Percentiles rank a stretch among this genome's conserved stretches.
Evolutionary conservation across 805 yeast genomes (phyloP).

Genomic region (Kodamaea neixiangensis): DNA sequence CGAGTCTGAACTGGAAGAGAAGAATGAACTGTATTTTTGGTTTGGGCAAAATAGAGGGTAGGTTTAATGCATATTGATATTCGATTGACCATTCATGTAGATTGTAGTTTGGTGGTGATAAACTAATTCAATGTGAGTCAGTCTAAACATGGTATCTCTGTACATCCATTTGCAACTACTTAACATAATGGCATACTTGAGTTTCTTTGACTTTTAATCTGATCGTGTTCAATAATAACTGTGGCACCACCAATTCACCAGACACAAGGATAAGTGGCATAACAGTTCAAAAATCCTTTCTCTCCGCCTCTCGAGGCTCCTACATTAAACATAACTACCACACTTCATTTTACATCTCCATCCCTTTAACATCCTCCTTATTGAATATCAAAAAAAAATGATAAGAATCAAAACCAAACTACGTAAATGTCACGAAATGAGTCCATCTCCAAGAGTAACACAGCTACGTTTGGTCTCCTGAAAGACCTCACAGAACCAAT

Average conservation of each 20-base stretch:
- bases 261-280: no score
- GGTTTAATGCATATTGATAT: background rate
- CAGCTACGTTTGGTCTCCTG: slow-evolving; percentile 41
- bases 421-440: slow-evolving; percentile 4
- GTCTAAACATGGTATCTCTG: no score
- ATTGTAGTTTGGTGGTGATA: no score
- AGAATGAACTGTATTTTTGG: slow-evolving; percentile 32
- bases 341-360: background rate
- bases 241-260: no score
- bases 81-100: no score
- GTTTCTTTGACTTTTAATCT: no score
- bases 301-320: background rate
- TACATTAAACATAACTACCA: background rate
- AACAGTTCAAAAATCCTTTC: no score
- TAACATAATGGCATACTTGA: no score
- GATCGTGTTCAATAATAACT: no score
- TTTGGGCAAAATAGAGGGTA: slow-evolving; percentile 36
- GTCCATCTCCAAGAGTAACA: slow-evolving; percentile 19
- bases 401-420: background rate
- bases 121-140: no score
- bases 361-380: background rate
- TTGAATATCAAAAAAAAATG: background rate
- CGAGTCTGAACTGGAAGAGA: slow-evolving; percentile 18
- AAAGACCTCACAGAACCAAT: slow-evolving; percentile 38
- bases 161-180: no score